Conservation (phyloP, 176 grass and related monocot genomes). For the Juncus inflexus region DNA sequence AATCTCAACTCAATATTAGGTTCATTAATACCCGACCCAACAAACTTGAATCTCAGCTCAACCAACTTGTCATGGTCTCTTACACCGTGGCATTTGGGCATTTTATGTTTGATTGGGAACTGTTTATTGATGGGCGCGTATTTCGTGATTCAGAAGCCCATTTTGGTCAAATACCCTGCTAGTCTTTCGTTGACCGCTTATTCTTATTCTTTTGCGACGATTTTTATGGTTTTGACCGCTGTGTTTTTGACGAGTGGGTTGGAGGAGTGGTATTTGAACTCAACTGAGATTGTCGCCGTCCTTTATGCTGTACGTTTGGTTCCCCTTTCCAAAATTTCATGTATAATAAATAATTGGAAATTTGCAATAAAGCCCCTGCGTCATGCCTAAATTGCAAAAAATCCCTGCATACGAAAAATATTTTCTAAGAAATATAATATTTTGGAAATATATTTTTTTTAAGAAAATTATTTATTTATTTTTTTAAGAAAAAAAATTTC, state of each 20-base stretch:
- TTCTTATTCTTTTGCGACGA: slow-evolving; percentile 67
- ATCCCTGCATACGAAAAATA: not conserved
- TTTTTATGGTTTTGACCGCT: slow-evolving; percentile 82
- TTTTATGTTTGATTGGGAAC: slow-evolving; percentile 76
- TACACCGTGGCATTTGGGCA: slow-evolving; percentile 52
- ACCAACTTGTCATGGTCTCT: slow-evolving; percentile 14
- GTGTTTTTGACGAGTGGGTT: slow-evolving; percentile 49
- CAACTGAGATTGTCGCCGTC: slow-evolving; percentile 58
- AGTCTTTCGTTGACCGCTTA: slow-evolving; percentile 91
- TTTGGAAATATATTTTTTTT: not conserved
- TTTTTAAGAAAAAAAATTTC: too few relatives aligned
- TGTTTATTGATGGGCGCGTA: slow-evolving; percentile 87
- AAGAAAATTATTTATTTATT: too few relatives aligned
- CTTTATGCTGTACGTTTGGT: slow-evolving; percentile 68
- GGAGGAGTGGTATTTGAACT: slow-evolving; percentile 73
- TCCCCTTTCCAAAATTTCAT: not conserved
- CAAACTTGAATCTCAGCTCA: slow-evolving; percentile 27
- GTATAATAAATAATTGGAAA: not conserved
- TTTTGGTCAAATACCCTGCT: slow-evolving; percentile 70
- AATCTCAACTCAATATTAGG: slow-evolving; percentile 9
- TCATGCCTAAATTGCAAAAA: too few relatives aligned
- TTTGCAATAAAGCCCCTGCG: not conserved
- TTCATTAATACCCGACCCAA: not conserved
- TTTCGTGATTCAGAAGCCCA: slow-evolving; percentile 83
- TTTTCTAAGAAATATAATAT: not conserved